phyloP scores from a whole-genome alignment of 2,329 filamentous ascomycete genomes.

The Scolecobasidium constrictum region DNA sequence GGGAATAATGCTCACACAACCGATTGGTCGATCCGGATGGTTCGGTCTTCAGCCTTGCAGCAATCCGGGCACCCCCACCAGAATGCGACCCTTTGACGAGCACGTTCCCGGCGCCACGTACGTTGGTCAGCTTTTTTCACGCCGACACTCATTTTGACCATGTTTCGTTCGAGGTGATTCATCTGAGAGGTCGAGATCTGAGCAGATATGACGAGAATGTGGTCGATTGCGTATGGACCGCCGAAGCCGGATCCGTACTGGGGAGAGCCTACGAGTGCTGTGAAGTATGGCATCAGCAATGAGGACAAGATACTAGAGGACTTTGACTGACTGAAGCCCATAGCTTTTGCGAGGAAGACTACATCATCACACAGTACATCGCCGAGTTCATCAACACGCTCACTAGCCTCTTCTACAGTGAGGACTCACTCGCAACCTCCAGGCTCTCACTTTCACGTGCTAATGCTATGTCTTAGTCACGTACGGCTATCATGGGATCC shows the following conservation, averaged over 20 bases:
- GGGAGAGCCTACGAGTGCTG: background rate
- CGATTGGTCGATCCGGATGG: no score
- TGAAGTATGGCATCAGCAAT: background rate
- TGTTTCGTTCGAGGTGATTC: no score
- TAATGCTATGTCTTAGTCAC: slow-evolving; percentile 17
- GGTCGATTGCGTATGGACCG: background rate
- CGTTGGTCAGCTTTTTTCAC: no score
- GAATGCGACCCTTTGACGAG: no score
- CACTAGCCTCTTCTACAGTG: slow-evolving; percentile 41
- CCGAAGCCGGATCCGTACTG: background rate
- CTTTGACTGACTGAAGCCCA: no score
- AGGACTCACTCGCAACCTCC: slow-evolving; percentile 11
- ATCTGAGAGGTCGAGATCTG: no score
- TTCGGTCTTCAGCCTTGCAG: no score
- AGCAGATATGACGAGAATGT: no score
- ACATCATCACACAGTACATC: slow-evolving; percentile 39
- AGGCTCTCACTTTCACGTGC: background rate
- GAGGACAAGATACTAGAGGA: background rate
- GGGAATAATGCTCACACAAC: no score
- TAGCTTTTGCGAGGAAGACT: slow-evolving; percentile 32
- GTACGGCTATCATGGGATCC: slow-evolving; percentile 23
- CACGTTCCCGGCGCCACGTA: no score
- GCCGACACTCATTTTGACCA: no score
- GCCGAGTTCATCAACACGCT: slow-evolving; percentile 44
- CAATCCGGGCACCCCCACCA: no score